Base-by-base conservation (phyloP, 2,329 filamentous ascomycete genomes). In the Ophiostoma perfectum region DNA sequence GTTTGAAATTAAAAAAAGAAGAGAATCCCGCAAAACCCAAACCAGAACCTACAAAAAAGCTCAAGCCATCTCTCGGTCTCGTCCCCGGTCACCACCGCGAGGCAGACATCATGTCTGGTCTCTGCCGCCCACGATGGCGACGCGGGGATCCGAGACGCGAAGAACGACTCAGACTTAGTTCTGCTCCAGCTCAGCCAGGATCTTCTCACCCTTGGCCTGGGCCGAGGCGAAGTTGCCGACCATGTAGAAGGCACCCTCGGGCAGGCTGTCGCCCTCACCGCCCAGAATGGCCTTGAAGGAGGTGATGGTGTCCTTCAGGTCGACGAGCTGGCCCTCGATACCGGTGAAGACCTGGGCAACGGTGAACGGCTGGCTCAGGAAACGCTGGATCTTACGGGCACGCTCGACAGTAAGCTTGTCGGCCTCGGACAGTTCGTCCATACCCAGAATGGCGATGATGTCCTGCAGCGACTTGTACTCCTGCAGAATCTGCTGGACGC, bases 391-490 rank as follows among this genome's bases (percentile, higher is more conserved):
- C 89, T 98, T 98, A 87, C 95, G 94, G 82, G 95, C 95, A 89
- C 95, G 95, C 90, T 99, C 95, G 87, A 99, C 95, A 77, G 95
- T 98, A 78, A 99, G 89, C 90, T 99, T 97, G 83, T 99, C 95
- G 77, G 91, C 91, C 87, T 98, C 95, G 74, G 95, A 98, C 84
- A 99, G 85, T 82, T 99, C 95, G 83, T 99, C 95, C 95, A 99
- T 98, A 90, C 94, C 94, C 81, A 98, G 84, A 93, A 99, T 99
- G 83, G 95, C 95, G 87, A 97, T 97, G 89, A 99, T 99, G 86
- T 99, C 95, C 86, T 99, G 95, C 75, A 99, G 92, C 74, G 94
- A 98, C 91, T 98, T 98, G 91, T 99, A 99, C 88, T 98, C 95
- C 86, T 99, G 95, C 80, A 99, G 90, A 84, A 97, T 98, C 86